A percentile compares a stretch with the other conserved stretches of the same genome.
phyloP scores from a whole-genome alignment of 2,329 filamentous ascomycete species.

The Monosporascus cannonballus region DNA sequence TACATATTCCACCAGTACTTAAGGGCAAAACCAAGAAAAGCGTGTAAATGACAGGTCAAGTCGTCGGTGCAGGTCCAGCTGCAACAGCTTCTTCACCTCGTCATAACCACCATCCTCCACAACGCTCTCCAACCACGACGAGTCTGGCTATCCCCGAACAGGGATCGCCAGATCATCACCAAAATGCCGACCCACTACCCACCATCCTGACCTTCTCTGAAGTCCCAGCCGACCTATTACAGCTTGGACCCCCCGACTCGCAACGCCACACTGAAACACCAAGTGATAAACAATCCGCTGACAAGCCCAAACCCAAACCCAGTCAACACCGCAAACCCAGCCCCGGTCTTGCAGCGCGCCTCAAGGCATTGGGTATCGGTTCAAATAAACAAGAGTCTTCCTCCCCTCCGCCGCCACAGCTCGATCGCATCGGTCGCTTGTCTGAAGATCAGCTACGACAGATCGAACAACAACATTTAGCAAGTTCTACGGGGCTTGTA shows the following conservation, averaged over 20 bases:
- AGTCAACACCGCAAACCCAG: conserved; percentile 50
- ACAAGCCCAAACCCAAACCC: conserved; percentile 16
- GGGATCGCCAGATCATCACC: conserved; percentile 17
- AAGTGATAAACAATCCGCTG: background rate
- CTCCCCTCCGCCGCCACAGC: conserved; percentile 22
- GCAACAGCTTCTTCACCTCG: conserved; percentile 15
- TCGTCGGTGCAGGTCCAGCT: conserved; percentile 15
- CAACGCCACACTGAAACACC: conserved; percentile 1
- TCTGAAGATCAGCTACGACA: conserved; percentile 64
- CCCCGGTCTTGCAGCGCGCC: conserved; percentile 57
- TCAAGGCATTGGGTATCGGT: conserved; percentile 59
- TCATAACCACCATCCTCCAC: background rate
- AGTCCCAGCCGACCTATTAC: conserved; percentile 33
- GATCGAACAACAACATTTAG: conserved; percentile 61
- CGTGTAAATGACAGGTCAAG: conserved; percentile 22
- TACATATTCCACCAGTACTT: background rate
- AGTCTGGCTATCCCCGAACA: conserved; percentile 18
- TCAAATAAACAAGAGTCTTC: conserved; percentile 32
- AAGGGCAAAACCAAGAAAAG: background rate
- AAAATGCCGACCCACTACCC: conserved; percentile 20
- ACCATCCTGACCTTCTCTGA: conserved; percentile 34
- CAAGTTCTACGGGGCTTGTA: conserved; percentile 42
- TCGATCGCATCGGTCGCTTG: conserved; percentile 58
- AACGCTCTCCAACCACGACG: conserved; percentile 2
- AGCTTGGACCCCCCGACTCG: conserved; percentile 27